These are phyloP conservation scores for Globisporangium spinosum DNA, from an alignment of 352 stramenopile genomes.

Conservation along the genomic window DNA sequence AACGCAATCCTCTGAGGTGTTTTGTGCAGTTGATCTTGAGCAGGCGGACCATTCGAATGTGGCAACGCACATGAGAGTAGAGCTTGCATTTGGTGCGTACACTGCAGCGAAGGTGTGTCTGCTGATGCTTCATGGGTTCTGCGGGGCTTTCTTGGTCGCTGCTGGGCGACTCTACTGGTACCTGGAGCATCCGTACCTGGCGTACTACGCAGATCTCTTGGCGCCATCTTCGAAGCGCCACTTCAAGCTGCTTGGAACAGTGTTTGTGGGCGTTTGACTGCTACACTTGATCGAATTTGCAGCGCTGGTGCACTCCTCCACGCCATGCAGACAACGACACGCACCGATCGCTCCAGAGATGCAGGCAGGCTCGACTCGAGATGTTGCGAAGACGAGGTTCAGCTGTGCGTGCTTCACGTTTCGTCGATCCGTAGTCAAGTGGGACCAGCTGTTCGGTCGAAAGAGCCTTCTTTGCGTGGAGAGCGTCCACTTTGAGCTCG, in stretches of 20 bases:
- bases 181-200: conserved; percentile 24
- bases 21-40: not conserved
- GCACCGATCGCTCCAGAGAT: not conserved
- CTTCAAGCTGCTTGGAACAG: conserved; percentile 18
- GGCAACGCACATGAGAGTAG: not conserved
- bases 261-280: conserved; percentile 14
- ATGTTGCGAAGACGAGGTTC: not conserved
- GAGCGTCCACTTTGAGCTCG: not conserved
- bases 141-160: conserved; percentile 17
- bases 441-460: not conserved
- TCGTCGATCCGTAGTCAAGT: not conserved
- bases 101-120: not conserved
- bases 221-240: conserved; percentile 17
- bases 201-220: conserved; percentile 29
- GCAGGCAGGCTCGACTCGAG: not conserved
- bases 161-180: conserved; percentile 24
- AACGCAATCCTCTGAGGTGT: not conserved
- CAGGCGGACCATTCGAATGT: not conserved
- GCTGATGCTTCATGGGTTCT: conserved; percentile 10
- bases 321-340: not conserved
- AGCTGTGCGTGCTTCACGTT: not conserved
- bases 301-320: not conserved
- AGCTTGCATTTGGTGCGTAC: not conserved
- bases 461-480: not conserved
- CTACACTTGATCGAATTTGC: conserved; percentile 4